A percentile compares a stretch with the other conserved stretches of the same genome.
These are phyloP conservation scores for Ocimum tenuiflorum DNA, from an alignment of 257 asterid genomes.

Conservation along the genomic window DNA sequence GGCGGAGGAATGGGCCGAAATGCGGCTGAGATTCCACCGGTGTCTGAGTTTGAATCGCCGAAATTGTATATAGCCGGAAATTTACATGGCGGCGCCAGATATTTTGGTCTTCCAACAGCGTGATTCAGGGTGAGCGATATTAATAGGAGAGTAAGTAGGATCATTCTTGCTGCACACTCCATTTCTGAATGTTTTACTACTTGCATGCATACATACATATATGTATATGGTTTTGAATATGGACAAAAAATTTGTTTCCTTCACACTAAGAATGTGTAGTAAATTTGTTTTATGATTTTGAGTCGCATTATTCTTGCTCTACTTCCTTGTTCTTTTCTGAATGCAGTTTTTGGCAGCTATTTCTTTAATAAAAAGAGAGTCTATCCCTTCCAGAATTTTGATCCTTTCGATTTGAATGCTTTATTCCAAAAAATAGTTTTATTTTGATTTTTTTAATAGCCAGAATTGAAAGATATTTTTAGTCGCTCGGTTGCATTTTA, in stretches of 20 bases:
- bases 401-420: no score
- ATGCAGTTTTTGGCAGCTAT: no score
- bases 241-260: not conserved
- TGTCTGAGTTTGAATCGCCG: conserved; percentile 58
- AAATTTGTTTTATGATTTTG: not conserved
- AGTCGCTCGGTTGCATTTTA: no score
- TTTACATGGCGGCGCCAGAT: conserved; percentile 29
- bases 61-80: conserved; percentile 56
- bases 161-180: conserved; percentile 11
- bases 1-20: conserved; percentile 41
- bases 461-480: no score
- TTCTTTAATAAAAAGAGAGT: no score
- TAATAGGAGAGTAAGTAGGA: not conserved
- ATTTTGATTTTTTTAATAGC: no score
- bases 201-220: no score
- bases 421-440: no score
- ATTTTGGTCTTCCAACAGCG: not conserved
- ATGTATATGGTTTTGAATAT: not conserved
- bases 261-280: conserved; percentile 26
- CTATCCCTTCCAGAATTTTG: no score
- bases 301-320: conserved; percentile 19
- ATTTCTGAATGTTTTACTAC: no score
- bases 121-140: not conserved
- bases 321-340: not conserved
- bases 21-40: conserved; percentile 49